Conservation (phyloP, 768 basidiomycete genomes). For the Phaeotremella fagi region DNA sequence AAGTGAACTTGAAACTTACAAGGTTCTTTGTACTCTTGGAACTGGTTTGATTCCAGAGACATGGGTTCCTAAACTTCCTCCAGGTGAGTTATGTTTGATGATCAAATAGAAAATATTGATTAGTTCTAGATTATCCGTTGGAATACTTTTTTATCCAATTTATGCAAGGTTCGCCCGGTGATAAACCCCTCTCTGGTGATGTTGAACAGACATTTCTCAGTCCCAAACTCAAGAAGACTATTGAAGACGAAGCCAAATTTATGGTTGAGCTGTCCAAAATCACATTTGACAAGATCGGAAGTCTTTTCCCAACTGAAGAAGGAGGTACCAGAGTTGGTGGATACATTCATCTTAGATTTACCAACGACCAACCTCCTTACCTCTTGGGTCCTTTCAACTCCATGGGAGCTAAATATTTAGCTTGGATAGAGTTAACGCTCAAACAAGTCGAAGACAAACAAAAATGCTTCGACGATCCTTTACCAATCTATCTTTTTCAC, state of each 20-base stretch:
- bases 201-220: background rate
- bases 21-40: too few species aligned
- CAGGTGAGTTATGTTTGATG: too few species aligned
- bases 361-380: background rate
- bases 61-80: too few species aligned
- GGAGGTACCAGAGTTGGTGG: background rate
- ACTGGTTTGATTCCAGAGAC: too few species aligned
- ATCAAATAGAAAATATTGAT: too few species aligned
- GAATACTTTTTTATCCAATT: too few species aligned
- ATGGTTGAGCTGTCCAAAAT: background rate
- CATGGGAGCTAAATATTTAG: conserved; percentile 1
- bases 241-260: background rate
- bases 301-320: background rate
- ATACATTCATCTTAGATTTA: background rate
- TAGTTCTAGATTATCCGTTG: too few species aligned
- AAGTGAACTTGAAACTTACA: too few species aligned
- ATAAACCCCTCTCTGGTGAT: background rate
- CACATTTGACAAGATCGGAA: background rate
- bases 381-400: conserved; percentile 6
- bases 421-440: background rate
- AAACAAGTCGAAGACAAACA: background rate
- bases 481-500: conserved; percentile 1
- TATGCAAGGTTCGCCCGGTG: background rate
- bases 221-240: background rate
- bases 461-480: background rate